Percentiles rank a stretch among this genome's conserved stretches.
Conservation (phyloP, 352 stramenopile species). For the Elongisporangium undulatum region DNA sequence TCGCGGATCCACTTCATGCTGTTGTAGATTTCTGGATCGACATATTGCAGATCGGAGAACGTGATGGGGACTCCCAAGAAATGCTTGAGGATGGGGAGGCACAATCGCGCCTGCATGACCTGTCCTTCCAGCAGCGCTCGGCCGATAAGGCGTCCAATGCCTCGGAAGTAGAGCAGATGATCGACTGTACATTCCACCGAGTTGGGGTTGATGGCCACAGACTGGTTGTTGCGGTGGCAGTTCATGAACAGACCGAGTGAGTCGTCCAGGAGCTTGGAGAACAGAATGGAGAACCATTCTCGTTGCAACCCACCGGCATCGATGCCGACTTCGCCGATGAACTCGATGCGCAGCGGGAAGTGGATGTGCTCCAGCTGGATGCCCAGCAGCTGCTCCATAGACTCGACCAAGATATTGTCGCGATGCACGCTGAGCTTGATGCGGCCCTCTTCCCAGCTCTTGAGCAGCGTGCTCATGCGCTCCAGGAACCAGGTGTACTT, state of each 20-base stretch:
- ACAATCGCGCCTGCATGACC: slow-evolving; percentile 65
- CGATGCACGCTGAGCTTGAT: slow-evolving; percentile 77
- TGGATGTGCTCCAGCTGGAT: slow-evolving; percentile 73
- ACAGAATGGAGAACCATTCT: slow-evolving; percentile 83
- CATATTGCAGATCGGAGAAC: slow-evolving; percentile 77
- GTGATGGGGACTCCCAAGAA: slow-evolving; percentile 77
- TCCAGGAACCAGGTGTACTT: slow-evolving; percentile 87
- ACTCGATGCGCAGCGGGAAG: slow-evolving; percentile 84
- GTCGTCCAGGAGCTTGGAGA: slow-evolving; percentile 60
- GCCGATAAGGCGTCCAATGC: slow-evolving; percentile 62
- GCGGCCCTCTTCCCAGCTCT: slow-evolving; percentile 75
- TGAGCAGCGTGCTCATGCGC: slow-evolving; percentile 53
- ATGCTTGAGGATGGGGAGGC: slow-evolving; percentile 75
- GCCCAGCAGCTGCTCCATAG: slow-evolving; percentile 75
- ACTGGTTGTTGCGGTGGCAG: slow-evolving; percentile 63
- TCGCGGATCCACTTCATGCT: slow-evolving; percentile 70
- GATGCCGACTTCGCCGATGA: slow-evolving; percentile 74
- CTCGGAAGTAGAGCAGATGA: slow-evolving; percentile 87
- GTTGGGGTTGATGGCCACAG: slow-evolving; percentile 72
- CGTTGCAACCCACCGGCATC: slow-evolving; percentile 73
- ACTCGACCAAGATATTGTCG: slow-evolving; percentile 72
- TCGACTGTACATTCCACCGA: slow-evolving; percentile 67
- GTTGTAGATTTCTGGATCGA: slow-evolving; percentile 77
- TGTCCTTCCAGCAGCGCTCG: slow-evolving; percentile 71
- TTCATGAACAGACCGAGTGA: slow-evolving; percentile 72